Evolutionary conservation across 495 filamentous ascomycete genomes (phyloP).

Genomic region (Margaritispora aquatica): DNA sequence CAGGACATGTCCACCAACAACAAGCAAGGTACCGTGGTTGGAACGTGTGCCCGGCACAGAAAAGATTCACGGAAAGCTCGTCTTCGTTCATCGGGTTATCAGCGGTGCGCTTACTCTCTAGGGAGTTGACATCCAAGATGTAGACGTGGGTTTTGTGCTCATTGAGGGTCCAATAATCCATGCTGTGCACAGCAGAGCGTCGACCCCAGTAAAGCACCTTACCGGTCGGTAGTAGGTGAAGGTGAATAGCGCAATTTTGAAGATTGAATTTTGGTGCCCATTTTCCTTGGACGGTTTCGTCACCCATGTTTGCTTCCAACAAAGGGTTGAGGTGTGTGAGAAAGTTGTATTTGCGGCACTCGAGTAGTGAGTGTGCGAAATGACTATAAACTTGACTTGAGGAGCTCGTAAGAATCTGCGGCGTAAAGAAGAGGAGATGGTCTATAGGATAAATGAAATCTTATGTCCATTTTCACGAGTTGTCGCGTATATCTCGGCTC

Average conservation of each 20-base stretch:
- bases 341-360: background rate
- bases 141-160: conserved; percentile 9
- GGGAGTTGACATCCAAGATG: conserved; percentile 2
- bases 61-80: conserved; percentile 6
- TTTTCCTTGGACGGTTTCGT: background rate
- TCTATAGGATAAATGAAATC: conserved; percentile 6
- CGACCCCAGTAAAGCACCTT: conserved; percentile 10
- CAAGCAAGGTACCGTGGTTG: conserved; percentile 9
- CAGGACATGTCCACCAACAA: conserved; percentile 8
- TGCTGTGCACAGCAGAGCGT: conserved; percentile 1
- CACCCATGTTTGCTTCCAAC: conserved; percentile 1
- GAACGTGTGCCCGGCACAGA: conserved; percentile 6
- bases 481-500: background rate
- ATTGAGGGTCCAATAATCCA: background rate
- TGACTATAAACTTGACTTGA: background rate
- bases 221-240: conserved; percentile 7
- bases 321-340: background rate
- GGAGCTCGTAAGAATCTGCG: conserved; percentile 1
- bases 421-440: conserved; percentile 2
- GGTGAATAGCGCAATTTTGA: conserved; percentile 4
- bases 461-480: conserved; percentile 4
- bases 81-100: conserved; percentile 2
- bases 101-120: conserved; percentile 1
- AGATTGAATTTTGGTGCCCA: conserved; percentile 5
- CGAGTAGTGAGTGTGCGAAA: conserved; percentile 1